Percentiles rank a stretch among this genome's conserved stretches.
Evolutionary conservation across 192 early-diverging fungal species (phyloP).

Genomic region (Coemansia javaensis): DNA sequence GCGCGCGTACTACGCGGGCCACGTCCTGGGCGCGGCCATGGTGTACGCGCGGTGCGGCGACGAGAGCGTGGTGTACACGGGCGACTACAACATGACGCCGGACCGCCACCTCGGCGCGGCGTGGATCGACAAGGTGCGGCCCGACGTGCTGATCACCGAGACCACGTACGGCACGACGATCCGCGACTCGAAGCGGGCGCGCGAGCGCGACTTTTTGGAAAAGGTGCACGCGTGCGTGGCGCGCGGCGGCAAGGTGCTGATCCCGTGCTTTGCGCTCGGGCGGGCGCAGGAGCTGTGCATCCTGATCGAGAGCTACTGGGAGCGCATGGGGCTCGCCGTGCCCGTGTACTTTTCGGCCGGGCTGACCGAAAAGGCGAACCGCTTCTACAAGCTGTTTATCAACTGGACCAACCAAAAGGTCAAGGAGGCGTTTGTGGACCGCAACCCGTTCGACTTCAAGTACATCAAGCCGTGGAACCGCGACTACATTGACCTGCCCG

Average conservation of each 20-base stretch:
- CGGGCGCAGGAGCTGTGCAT: slow-evolving; percentile 97
- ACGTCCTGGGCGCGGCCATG: slow-evolving; percentile 98
- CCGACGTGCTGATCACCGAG: slow-evolving; percentile 94
- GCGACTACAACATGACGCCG: slow-evolving; percentile 88
- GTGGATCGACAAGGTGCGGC: slow-evolving; percentile 90
- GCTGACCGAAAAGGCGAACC: slow-evolving; percentile 87
- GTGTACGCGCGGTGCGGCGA: slow-evolving; percentile 70
- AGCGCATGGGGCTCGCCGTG: slow-evolving; percentile 78
- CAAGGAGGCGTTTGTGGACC: slow-evolving; percentile 84
- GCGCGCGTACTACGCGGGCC: slow-evolving; percentile 92
- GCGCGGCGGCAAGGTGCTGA: slow-evolving; percentile 82
- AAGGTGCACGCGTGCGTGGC: slow-evolving; percentile 77
- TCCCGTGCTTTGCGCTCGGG: slow-evolving; percentile 97
- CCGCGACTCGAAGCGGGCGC: slow-evolving; percentile 85
- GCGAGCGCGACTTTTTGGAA: slow-evolving; percentile 90
- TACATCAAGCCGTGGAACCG: slow-evolving; percentile 82
- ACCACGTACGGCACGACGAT: slow-evolving; percentile 96
- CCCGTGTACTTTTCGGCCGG: slow-evolving; percentile 97
- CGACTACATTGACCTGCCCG: slow-evolving; percentile 66
- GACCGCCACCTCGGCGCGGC: slow-evolving; percentile 90
- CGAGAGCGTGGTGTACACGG: slow-evolving; percentile 80
- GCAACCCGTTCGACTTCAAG: slow-evolving; percentile 97
- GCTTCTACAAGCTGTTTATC: slow-evolving; percentile 96
- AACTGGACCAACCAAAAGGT: slow-evolving; percentile 99
- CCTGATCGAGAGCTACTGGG: slow-evolving; percentile 92